Base-by-base conservation (phyloP, 371 early-diverging fungal species). In the Haplosporangium sp. region DNA sequence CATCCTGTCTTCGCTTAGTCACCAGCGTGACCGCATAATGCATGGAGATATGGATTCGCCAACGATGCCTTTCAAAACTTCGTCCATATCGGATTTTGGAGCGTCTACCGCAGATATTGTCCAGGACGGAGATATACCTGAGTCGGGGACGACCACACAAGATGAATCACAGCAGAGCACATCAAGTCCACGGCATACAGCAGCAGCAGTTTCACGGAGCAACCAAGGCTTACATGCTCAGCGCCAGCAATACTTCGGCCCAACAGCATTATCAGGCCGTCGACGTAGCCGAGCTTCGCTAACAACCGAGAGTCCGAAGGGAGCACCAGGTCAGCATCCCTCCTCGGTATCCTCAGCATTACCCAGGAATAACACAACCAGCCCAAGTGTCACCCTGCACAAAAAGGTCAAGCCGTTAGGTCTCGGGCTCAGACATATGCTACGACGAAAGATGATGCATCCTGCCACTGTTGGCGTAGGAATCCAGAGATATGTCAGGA, bases 1-100 rank as follows among this genome's bases (percentile, higher is more conserved):
- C 29, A 86, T 92, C 11, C 59, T 92, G 38, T 59, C 74, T 14
- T 72, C 46, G n/a, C 43, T 77, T 23, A 72, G 62, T 36, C 64
- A 55, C 1, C 79, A 77, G 46, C 60, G 79, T 14, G 79, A 77
- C 10, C 67, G 79, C 3, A 77, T 77, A 72, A 72, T 72, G 72
- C 79, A 68, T 50, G 79, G 72, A 20, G 73, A 72, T 14, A 77
- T 67, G 67, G 72, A 72, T 29, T 56, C 69, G 10, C 64, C 66
- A 1, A 23, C 69, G 5, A 55, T 64, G 23, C 53, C 76, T 1
- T 45, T 70, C 12, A 57, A 37, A 14, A 20, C 64, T 0, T 52
- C 74, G 1, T 29, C 65, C 13, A 6, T 16, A 14, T 38, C 21
- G 36, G 41, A 29, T 29, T 4, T 29, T 29, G 29, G 29, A 29